phyloP scores from a whole-genome alignment of 331 rosid genomes.

The Rhamnella rubrinervis region DNA sequence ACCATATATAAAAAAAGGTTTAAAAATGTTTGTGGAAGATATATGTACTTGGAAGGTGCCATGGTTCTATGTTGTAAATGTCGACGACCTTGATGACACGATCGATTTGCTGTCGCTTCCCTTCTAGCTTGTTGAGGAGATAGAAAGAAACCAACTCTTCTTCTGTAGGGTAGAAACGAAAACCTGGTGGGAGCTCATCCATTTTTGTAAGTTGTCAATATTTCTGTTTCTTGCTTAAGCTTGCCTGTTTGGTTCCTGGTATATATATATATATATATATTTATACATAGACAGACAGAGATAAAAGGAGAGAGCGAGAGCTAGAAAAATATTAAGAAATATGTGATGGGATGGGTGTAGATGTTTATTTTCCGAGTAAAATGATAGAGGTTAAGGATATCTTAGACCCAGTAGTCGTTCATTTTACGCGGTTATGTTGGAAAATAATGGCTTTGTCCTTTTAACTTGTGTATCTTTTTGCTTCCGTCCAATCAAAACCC shows the following conservation, averaged over 20 bases:
- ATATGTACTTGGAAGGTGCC: slow-evolving; percentile 61
- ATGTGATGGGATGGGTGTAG: neutral
- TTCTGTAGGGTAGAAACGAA: slow-evolving; percentile 83
- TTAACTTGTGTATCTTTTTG: neutral
- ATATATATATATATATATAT: neutral
- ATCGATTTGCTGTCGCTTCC: slow-evolving; percentile 26
- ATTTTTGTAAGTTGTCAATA: slow-evolving; percentile 8
- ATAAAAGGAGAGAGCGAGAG: neutral
- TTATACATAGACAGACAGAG: slow-evolving; percentile 9
- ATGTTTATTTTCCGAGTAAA: slow-evolving; percentile 33
- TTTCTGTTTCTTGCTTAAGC: neutral
- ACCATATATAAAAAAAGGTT: neutral
- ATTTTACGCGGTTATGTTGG: slow-evolving; percentile 50
- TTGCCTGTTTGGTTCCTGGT: neutral
- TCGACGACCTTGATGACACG: slow-evolving; percentile 56
- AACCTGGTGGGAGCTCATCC: slow-evolving; percentile 52
- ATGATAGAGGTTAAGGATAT: slow-evolving; percentile 17
- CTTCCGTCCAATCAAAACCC: neutral
- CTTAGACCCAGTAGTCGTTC: slow-evolving; percentile 17
- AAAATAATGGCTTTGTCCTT: slow-evolving; percentile 11
- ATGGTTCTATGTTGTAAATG: slow-evolving; percentile 66
- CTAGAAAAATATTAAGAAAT: neutral
- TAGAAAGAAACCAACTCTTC: slow-evolving; percentile 81
- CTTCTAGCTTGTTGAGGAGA: slow-evolving; percentile 57
- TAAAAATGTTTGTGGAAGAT: neutral